Percentiles rank a stretch among this genome's conserved stretches.
Conservation (phyloP, 129 eudicot species). For the Pittosporum tobira region DNA sequence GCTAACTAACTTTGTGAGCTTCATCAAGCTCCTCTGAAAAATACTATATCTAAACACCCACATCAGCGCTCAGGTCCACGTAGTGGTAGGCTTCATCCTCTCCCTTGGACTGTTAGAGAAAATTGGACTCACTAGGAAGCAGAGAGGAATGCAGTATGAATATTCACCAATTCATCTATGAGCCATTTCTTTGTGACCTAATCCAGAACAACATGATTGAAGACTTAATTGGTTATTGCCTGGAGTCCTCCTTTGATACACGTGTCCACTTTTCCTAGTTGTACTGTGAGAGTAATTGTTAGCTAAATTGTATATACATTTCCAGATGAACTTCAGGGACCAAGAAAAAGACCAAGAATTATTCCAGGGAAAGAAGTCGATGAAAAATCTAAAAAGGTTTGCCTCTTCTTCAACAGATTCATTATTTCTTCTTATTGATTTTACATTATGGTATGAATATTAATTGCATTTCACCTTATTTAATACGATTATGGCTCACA, state of each 20-base stretch:
- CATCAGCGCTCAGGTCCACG: not conserved
- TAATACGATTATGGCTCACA: conserved; percentile 15
- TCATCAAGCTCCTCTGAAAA: not conserved
- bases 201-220: not conserved
- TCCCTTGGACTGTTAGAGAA: not conserved
- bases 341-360: conserved; percentile 68
- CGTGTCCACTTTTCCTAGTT: not conserved
- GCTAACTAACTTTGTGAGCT: not conserved
- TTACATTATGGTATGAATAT: not conserved
- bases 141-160: not conserved
- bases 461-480: not conserved
- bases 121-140: not conserved
- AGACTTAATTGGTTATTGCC: not conserved
- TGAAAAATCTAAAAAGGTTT: conserved; percentile 81
- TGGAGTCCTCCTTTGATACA: conserved; percentile 3
- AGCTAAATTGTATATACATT: conserved; percentile 1
- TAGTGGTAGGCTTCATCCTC: not conserved
- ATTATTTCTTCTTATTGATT: not conserved
- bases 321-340: conserved; percentile 63
- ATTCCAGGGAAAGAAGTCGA: conserved; percentile 58
- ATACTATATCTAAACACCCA: not conserved
- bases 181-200: not conserved
- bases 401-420: not conserved
- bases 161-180: not conserved
- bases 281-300: not conserved